Evolutionary conservation across 108 stramenopile species (phyloP), one percentile per base, ranked within the genome.

Genomic region (Conticribra weissflogii): DNA sequence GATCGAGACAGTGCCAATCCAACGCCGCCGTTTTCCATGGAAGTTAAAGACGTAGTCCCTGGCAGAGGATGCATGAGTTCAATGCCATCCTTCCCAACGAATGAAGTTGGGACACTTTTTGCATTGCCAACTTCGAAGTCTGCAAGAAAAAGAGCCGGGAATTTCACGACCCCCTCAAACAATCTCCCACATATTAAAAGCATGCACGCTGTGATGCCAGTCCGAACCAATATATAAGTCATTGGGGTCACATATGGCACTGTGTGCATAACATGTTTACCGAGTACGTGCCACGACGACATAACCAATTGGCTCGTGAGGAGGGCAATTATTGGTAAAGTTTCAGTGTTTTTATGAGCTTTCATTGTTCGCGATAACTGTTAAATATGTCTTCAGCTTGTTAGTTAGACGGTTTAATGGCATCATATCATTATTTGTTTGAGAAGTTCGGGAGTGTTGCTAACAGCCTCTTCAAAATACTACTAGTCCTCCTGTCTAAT

Each of bases 221-320:
- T 75, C 25, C 74, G 25, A 3, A 60, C 21, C 18, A 75, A 61
- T 3, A 75, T 59, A 21, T 59, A 75, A 16, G 74, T 47, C 4
- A 75, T 55, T 23, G 74, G 74, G 3, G 51, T 47, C 3, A 75
- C 34, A 36, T 61, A 75, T 0, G 66, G 74, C 3, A 75, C 74
- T 23, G 48, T 46, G 4, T 45, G 58, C 65, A 75, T 53, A 0
- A 75, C 59, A 54, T 75, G 74, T 49, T 75, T 75, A 0, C 74
- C 74, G 2, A 75, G 66, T 3, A 75, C 74, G 50, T 75, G 74
- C 74, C 74, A 75, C 1, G 65, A 66, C 9, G 74, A 66, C 9
- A 59, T 61, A 56, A 75, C 41, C n/a, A 75, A 21, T 53, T 75
- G 74, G 17, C 63, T 17, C 34, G 33, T 21, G 12, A 75, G 2